A percentile compares a stretch with the other conserved stretches of the same genome.
Conservation (phyloP, 768 basidiomycete species). For the Dentipellis sp. region DNA sequence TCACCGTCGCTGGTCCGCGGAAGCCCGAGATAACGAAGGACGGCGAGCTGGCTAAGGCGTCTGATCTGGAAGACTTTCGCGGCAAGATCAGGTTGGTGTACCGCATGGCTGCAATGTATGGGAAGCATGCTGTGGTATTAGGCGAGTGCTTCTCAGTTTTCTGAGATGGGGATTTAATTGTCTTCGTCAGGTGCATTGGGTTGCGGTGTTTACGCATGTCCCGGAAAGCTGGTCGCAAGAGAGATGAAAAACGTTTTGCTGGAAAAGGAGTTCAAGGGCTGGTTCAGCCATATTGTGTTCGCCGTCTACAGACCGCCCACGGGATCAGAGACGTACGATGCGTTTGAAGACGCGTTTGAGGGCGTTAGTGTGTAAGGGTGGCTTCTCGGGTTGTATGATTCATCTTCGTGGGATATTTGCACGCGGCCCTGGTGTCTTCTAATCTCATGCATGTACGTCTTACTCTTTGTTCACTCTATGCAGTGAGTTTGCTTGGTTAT, state of each 20-base stretch:
- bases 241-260: background rate
- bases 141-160: background rate
- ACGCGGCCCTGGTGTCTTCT: no score
- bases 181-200: background rate
- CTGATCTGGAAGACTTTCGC: background rate
- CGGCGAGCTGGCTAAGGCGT: background rate
- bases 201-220: background rate
- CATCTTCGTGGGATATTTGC: no score
- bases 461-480: no score
- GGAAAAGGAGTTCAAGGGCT: background rate
- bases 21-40: constrained; percentile 16
- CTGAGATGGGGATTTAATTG: background rate
- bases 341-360: background rate
- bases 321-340: background rate
- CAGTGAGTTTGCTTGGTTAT: no score
- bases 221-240: background rate
- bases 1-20: constrained; percentile 37
- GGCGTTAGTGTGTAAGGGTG: background rate
- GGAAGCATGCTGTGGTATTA: background rate
- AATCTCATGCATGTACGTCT: no score
- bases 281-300: background rate
- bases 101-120: background rate
- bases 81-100: background rate
- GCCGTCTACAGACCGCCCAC: background rate
- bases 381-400: no score